phyloP scores from a whole-genome alignment of 805 yeast genomes.

The Starmerella scarabaei region DNA sequence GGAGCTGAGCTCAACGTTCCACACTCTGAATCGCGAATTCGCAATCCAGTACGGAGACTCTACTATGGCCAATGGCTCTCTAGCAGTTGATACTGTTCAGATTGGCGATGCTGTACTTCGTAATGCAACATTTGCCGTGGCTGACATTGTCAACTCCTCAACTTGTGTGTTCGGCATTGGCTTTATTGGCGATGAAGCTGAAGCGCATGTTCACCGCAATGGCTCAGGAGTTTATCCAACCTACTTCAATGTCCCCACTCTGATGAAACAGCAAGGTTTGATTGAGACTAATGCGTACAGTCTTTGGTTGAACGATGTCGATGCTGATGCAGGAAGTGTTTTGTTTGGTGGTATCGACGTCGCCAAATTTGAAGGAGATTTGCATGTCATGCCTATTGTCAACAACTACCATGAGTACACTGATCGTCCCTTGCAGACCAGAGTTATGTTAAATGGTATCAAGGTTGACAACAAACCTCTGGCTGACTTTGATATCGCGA shows the following conservation, averaged over 20 bases:
- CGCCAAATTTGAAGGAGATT: conserved; percentile 32
- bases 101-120: conserved; percentile 38
- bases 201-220: conserved; percentile 14
- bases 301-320: conserved; percentile 31
- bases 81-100: conserved; percentile 36
- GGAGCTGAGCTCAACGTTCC: conserved; percentile 23
- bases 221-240: conserved; percentile 14
- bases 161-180: conserved; percentile 40
- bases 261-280: conserved; percentile 37
- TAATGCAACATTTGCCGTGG: conserved; percentile 60
- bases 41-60: conserved; percentile 31
- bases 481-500: conserved; percentile 28
- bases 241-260: conserved; percentile 53
- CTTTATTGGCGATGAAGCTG: conserved; percentile 25
- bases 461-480: conserved; percentile 2
- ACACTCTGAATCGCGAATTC: conserved; percentile 13
- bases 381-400: conserved; percentile 27
- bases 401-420: conserved; percentile 14
- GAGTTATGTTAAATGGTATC: conserved; percentile 16
- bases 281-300: conserved; percentile 37
- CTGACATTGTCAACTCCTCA: conserved; percentile 47
- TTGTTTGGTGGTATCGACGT: conserved; percentile 37
- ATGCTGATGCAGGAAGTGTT: conserved; percentile 28
- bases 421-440: conserved; percentile 17
- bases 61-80: conserved; percentile 40